phyloP scores from a whole-genome alignment of 2,329 filamentous ascomycete genomes.

The Fusarium gaditjirri region DNA sequence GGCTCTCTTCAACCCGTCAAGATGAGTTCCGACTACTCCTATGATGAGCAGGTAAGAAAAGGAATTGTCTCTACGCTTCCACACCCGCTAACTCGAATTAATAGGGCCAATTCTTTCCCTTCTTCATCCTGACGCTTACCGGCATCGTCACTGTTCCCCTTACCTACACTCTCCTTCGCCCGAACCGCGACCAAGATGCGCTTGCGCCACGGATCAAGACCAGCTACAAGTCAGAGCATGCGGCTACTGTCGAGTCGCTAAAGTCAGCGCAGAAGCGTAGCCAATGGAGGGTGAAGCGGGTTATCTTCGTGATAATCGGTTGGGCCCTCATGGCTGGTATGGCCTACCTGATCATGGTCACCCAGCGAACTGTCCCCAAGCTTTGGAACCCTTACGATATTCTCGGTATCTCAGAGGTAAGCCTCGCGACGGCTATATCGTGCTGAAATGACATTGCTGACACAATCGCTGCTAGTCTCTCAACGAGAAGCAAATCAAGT shows the following conservation, averaged over 20 bases:
- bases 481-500: constrained; percentile 91
- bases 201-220: constrained; percentile 85
- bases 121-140: constrained; percentile 94
- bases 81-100: constrained; percentile 4
- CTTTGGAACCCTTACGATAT: constrained; percentile 99
- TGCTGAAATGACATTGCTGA: constrained; percentile 16
- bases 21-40: constrained; percentile 96
- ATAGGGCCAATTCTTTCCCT: constrained; percentile 96
- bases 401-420: constrained; percentile 82
- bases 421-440: constrained; percentile 35
- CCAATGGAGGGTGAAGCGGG: constrained; percentile 88
- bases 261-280: constrained; percentile 89
- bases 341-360: constrained; percentile 88
- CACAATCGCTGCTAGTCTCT: constrained; percentile 66
- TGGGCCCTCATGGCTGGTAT: constrained; percentile 90
- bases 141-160: constrained; percentile 89
- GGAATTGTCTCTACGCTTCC: background rate
- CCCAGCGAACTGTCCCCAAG: constrained; percentile 76
- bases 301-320: constrained; percentile 77
- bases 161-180: constrained; percentile 87
- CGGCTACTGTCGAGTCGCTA: constrained; percentile 82
- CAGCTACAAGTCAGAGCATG: constrained; percentile 83
- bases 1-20: constrained; percentile 56
- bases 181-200: constrained; percentile 79
- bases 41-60: constrained; percentile 82